A percentile compares a stretch with the other conserved stretches of the same genome.
Conservation (phyloP, 495 filamentous ascomycete genomes). For the Penicillium tannophilum region DNA sequence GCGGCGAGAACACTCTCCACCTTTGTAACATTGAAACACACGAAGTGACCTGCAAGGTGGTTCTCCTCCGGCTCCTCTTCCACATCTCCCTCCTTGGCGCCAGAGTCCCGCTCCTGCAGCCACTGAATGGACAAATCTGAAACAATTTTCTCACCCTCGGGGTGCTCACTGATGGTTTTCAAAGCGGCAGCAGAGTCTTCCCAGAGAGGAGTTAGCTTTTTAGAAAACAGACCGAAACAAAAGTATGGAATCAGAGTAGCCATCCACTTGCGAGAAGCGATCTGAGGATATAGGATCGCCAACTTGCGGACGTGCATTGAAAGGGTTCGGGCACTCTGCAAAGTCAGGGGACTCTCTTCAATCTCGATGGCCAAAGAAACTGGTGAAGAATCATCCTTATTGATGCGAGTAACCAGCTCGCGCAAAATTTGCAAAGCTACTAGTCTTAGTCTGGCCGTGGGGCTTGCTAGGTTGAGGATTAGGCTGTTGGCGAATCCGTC, state of each 20-base stretch:
- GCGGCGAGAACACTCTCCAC: constrained; percentile 50
- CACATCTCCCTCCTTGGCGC: constrained; percentile 19
- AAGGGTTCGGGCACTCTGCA: constrained; percentile 72
- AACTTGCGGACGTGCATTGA: constrained; percentile 86
- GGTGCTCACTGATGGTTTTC: constrained; percentile 70
- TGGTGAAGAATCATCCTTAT: constrained; percentile 42
- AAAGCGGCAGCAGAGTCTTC: constrained; percentile 77
- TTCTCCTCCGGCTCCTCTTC: constrained; percentile 29
- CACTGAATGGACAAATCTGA: constrained; percentile 76
- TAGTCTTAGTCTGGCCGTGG: constrained; percentile 70
- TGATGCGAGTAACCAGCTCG: constrained; percentile 36
- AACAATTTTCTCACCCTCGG: constrained; percentile 71
- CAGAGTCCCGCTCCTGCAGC: constrained; percentile 63
- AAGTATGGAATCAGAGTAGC: constrained; percentile 73
- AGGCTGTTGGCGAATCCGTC: constrained; percentile 62
- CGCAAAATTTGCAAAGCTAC: constrained; percentile 68
- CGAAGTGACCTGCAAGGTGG: constrained; percentile 60
- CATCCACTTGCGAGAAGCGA: constrained; percentile 62
- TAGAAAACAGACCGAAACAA: constrained; percentile 85
- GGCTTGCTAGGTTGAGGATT: constrained; percentile 68
- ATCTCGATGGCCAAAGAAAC: constrained; percentile 61
- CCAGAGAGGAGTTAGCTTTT: constrained; percentile 80
- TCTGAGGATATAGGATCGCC: constrained; percentile 57
- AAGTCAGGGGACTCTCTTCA: constrained; percentile 73
- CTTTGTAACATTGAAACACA: constrained; percentile 73